Conservation (phyloP, 2,329 filamentous ascomycete species). For the Hypoxylon sp. region DNA sequence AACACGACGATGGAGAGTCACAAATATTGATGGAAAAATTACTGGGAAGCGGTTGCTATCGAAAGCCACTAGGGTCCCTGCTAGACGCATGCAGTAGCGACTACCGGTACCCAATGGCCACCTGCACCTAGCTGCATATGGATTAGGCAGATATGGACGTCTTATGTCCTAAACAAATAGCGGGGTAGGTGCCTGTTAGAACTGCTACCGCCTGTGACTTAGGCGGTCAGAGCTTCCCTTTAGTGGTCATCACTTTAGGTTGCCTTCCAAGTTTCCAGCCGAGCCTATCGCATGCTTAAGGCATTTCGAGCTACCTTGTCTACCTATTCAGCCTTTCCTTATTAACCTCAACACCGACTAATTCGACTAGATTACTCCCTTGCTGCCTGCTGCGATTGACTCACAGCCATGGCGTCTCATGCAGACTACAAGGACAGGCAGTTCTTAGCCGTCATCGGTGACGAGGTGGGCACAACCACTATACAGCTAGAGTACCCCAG, state of each 20-base stretch:
- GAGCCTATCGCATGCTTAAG: constrained; percentile 11
- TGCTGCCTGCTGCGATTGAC: constrained; percentile 25
- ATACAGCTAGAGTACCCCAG: constrained; percentile 31
- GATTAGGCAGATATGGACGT: constrained; percentile 28
- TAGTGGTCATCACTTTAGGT: constrained; percentile 10
- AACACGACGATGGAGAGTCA: constrained; percentile 31
- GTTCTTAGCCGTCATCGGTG: constrained; percentile 97
- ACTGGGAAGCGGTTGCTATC: constrained; percentile 27
- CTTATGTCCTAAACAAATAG: constrained; percentile 23
- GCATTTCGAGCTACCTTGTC: constrained; percentile 15
- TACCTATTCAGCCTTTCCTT: background rate
- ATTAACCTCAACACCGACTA: constrained; percentile 14
- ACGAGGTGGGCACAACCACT: constrained; percentile 77
- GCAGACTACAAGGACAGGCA: constrained; percentile 85
- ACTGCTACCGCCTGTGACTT: constrained; percentile 2
- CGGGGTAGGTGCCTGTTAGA: constrained; percentile 36
- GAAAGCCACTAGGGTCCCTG: constrained; percentile 19
- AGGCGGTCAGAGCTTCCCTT: constrained; percentile 34
- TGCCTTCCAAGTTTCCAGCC: constrained; percentile 24
- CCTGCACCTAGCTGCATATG: constrained; percentile 12
- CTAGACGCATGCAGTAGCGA: constrained; percentile 20
- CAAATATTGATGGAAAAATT: constrained; percentile 29
- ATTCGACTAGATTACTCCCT: constrained; percentile 13
- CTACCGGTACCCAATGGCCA: background rate
- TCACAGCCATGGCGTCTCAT: constrained; percentile 63